These are phyloP conservation scores for Petunia axillaris DNA, from an alignment of 257 asterid genomes.

Conservation along the genomic window DNA sequence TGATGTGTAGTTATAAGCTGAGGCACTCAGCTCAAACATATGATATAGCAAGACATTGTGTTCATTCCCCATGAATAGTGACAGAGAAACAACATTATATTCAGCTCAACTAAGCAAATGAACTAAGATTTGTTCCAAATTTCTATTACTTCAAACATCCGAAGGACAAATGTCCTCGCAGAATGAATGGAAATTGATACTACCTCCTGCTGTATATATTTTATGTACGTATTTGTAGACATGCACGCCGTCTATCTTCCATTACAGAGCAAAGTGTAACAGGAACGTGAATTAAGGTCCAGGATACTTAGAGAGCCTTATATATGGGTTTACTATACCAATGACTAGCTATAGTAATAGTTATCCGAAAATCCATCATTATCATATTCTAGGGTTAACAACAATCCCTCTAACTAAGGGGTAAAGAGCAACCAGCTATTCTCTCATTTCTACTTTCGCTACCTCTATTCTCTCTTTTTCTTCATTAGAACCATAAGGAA, in stretches of 20 bases:
- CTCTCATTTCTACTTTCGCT: neutral
- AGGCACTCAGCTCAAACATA: neutral
- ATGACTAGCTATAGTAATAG: neutral
- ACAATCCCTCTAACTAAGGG: neutral
- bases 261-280: neutral
- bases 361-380: neutral
- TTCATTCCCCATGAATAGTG: neutral
- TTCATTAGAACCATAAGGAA: neutral
- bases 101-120: neutral
- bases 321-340: neutral
- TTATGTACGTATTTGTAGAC: neutral
- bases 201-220: neutral
- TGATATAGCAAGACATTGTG: neutral
- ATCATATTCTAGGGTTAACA: slow-evolving; percentile 6
- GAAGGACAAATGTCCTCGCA: neutral
- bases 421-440: neutral
- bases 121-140: neutral
- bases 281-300: neutral
- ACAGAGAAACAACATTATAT: neutral
- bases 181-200: neutral
- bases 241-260: neutral
- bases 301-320: neutral
- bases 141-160: neutral
- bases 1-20: neutral
- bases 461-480: neutral